Conservation (phyloP, 2,329 filamentous ascomycete genomes). For the Uncinocarpus reesii region DNA sequence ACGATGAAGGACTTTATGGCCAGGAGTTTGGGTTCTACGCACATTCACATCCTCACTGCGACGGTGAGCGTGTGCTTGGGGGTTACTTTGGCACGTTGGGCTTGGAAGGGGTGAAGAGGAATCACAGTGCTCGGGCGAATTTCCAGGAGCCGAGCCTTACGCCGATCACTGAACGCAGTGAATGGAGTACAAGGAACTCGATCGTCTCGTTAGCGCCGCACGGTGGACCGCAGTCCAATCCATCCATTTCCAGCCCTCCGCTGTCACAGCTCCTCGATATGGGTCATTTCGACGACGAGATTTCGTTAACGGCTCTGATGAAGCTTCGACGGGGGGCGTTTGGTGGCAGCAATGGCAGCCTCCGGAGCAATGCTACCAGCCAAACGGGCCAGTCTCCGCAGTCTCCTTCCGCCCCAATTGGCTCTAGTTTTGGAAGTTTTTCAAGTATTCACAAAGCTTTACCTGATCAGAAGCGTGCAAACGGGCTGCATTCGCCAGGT, state of each 20-base stretch:
- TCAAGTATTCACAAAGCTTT: conserved; percentile 25
- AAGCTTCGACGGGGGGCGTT: conserved; percentile 65
- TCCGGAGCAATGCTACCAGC: conserved; percentile 44
- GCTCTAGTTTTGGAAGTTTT: conserved; percentile 30
- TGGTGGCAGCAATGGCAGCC: conserved; percentile 67
- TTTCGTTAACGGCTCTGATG: conserved; percentile 62
- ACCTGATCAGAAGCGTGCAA: not conserved
- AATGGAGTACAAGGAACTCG: conserved; percentile 91
- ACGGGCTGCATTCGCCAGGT: not conserved
- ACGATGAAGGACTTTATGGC: conserved; percentile 89
- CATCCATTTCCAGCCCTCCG: conserved; percentile 55
- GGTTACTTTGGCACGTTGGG: conserved; percentile 80
- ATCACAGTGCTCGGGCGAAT: conserved; percentile 60
- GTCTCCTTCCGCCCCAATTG: conserved; percentile 20
- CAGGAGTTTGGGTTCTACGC: conserved; percentile 96
- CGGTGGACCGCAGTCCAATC: conserved; percentile 38
- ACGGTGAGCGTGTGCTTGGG: conserved; percentile 59
- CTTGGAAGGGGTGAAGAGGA: conserved; percentile 51
- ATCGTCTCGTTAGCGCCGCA: conserved; percentile 63
- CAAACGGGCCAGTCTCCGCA: conserved; percentile 30
- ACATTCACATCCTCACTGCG: conserved; percentile 38
- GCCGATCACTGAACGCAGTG: conserved; percentile 88
- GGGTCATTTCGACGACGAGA: conserved; percentile 53
- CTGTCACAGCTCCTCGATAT: conserved; percentile 60
- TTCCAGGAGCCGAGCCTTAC: conserved; percentile 85